Evolutionary conservation across 306 rosid species (phyloP).

Genomic region (Lagenaria siceraria): DNA sequence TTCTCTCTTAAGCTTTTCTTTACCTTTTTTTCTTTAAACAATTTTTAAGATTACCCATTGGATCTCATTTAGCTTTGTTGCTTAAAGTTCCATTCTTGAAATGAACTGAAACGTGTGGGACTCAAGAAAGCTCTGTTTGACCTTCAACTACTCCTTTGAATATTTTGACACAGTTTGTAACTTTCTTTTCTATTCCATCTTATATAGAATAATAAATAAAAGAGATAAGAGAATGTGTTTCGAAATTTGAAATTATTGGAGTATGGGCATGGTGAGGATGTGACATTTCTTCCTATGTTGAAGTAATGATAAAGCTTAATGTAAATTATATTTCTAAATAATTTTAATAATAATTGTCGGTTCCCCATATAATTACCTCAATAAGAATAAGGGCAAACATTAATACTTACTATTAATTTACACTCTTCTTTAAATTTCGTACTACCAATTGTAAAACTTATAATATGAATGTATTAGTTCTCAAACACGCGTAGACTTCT

Average conservation of each 20-base stretch:
- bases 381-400: no score
- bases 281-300: not conserved
- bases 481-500: no score
- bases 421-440: no score
- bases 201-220: not conserved
- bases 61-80: not conserved
- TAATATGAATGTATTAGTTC: no score
- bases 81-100: not conserved
- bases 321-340: not conserved
- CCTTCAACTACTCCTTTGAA: not conserved
- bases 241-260: not conserved
- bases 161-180: not conserved
- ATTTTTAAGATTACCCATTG: not conserved
- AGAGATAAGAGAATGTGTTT: not conserved
- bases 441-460: no score
- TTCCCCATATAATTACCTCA: not conserved
- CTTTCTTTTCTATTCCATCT: constrained; percentile 1
- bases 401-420: no score
- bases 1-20: no score
- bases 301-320: no score
- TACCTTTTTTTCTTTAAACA: not conserved
- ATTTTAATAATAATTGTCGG: not conserved
- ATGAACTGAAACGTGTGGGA: not conserved
- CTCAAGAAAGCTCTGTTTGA: not conserved
- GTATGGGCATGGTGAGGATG: not conserved